Evolutionary conservation across 768 basidiomycete genomes (phyloP), one percentile per base, ranked within the genome.

Genomic region (Boletus bicolor): DNA sequence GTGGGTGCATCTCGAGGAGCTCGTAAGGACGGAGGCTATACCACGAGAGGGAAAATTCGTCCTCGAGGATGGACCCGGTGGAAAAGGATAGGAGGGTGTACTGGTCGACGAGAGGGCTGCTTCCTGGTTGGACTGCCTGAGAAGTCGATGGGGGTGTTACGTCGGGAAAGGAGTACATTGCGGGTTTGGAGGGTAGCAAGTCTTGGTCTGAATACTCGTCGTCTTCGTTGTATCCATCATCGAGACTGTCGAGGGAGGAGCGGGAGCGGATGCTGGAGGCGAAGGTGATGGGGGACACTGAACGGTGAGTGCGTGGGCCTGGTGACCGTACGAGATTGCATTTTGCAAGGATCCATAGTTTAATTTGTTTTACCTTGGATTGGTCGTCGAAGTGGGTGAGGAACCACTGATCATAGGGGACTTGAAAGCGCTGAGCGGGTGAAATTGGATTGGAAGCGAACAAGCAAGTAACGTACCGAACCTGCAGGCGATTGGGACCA

Each of bases 371-470:
- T 39, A 89, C 75, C 61, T 82, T 83, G 80, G 82, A 86, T 32
- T 72, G 60, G 4, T 81, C 75, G 55, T 84, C 80, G 64, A 87
- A 65, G 64, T 86, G 85, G 12, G 87, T 87, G n/a, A 84, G 73
- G 44, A 89, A 73, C 87, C 88, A 91, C 71, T 88, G 87, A 68
- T 91, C 89, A 61, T 83, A 80, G 0, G 84, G 81, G 24, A 90
- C 21, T 24, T 24, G 21, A 3, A 24, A 24, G 21, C 21, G 2
- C 87, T 85, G 56, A 7, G 15, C 5, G 36, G 15, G 5, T 37
- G 41, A 41, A 28, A 7, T 28, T 6, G 51, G 36, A 35, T 15
- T 32, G 7, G 39, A 47, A 56, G 17, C 53, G 52, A 28, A 28
- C 3, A 28, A 56, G 21, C 2, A 24, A 2, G 44, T 6, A 71